Conservation (phyloP, 2,329 filamentous ascomycete genomes). For the Cercospora sp. region DNA sequence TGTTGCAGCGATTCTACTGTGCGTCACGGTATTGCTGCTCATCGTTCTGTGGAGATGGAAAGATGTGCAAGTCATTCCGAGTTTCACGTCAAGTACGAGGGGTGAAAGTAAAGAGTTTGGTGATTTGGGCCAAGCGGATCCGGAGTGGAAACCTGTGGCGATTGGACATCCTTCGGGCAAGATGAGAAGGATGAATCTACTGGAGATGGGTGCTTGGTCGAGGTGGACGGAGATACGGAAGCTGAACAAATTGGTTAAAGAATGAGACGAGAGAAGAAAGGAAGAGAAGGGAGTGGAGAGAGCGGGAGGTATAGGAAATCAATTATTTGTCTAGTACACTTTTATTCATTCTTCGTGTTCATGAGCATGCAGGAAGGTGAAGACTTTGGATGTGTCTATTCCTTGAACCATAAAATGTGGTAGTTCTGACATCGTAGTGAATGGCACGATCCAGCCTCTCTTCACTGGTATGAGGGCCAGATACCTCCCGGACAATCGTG, state of each 20-base stretch:
- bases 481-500: background rate
- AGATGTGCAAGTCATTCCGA: constrained; percentile 68
- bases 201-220: constrained; percentile 68
- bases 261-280: background rate
- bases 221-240: constrained; percentile 70
- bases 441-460: background rate
- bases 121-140: constrained; percentile 50
- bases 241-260: constrained; percentile 45
- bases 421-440: background rate
- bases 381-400: background rate
- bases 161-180: constrained; percentile 71
- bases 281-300: too few relatives aligned
- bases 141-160: constrained; percentile 68
- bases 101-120: constrained; percentile 44
- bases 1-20: constrained; percentile 65
- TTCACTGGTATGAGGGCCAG: background rate
- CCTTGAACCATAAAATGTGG: background rate
- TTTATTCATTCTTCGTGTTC: background rate
- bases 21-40: constrained; percentile 65
- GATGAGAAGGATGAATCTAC: constrained; percentile 67
- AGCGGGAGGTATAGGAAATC: too few relatives aligned
- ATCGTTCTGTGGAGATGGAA: constrained; percentile 65
- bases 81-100: constrained; percentile 46
- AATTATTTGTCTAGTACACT: too few relatives aligned
- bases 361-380: background rate